Evolutionary conservation across 306 rosid genomes (phyloP), one percentile per base, ranked within the genome.

Genomic region (Begonia peltatifolia): DNA sequence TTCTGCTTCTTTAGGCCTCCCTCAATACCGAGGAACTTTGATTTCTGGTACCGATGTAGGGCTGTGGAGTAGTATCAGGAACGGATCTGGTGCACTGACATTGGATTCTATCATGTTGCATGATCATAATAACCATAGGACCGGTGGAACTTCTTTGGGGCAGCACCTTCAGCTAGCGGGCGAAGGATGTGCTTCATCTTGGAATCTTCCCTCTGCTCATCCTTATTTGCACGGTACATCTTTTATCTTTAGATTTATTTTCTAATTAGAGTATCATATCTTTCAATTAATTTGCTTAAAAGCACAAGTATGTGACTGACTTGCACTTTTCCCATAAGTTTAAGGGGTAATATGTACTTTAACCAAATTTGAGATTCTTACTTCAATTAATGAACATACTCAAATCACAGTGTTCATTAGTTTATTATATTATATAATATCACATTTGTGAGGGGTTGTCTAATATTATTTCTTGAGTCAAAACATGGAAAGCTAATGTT

Each of bases 91-190:
- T 42, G 57, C 49, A 42, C 18, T 50, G 13, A 52, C 50, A 50
- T 57, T 17, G 14, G 66, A 62, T 10, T 44, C 58, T 52, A 25
- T 62, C 41, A 17, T n/a, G 47, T 44, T 54, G 15, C 66, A 41
- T 4, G 66, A 62, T 42, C 66, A 62, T 62, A 80, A 67, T 53
- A 50, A 3, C 49, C 88, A 76, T 69, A 52, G 75, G 71, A 76
- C 71, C 62, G 86, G 43, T 49, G 87, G 76, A 74, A 86, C 73
- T 69, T 85, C 78, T 68, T 48, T 80, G 51, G 82, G 94, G 51
- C 99, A 74, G 60, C 87, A 68, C 74, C 80, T 80, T 79, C 92
- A 64, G 67, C 84, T 83, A 61, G 76, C 47, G 57, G 58, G 70
- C 63, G 74, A 62, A 62, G 68, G 65, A 59, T 73, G 74, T 41